Percentiles rank a stretch among this genome's conserved stretches.
These are phyloP conservation scores for Vaccinium corymbosum DNA, from an alignment of 148 eudicot species.

Conservation along the genomic window DNA sequence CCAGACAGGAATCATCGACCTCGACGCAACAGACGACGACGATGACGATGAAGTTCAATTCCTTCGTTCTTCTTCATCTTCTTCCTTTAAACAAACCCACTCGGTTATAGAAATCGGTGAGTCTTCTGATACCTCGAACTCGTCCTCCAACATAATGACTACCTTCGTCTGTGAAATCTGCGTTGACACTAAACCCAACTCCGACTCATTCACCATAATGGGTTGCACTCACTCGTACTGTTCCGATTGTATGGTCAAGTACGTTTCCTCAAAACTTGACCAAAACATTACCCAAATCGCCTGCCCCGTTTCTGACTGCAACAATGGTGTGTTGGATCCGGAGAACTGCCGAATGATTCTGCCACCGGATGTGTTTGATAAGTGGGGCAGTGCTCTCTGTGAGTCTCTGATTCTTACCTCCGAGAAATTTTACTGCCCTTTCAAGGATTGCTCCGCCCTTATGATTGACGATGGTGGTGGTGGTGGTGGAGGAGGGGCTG, in stretches of 20 bases:
- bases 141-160: neutral
- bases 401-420: slow-evolving; percentile 45
- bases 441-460: slow-evolving; percentile 48
- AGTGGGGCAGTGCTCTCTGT: slow-evolving; percentile 48
- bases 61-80: neutral
- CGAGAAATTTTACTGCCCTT: slow-evolving; percentile 50
- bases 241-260: slow-evolving; percentile 33
- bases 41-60: slow-evolving; percentile 22
- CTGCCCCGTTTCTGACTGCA: slow-evolving; percentile 38
- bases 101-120: slow-evolving; percentile 34
- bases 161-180: slow-evolving; percentile 55
- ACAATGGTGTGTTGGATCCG: slow-evolving; percentile 34
- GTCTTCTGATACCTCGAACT: slow-evolving; percentile 23
- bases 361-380: slow-evolving; percentile 37
- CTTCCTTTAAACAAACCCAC: neutral
- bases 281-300: slow-evolving; percentile 32
- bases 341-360: slow-evolving; percentile 41
- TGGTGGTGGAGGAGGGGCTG: slow-evolving; percentile 18
- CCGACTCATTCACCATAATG: slow-evolving; percentile 30
- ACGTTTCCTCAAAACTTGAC: slow-evolving; percentile 40
- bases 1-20: neutral
- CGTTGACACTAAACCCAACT: slow-evolving; percentile 33
- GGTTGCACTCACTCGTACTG: slow-evolving; percentile 49
- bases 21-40: slow-evolving; percentile 12
- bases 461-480: slow-evolving; percentile 29